A percentile compares a stretch with the other conserved stretches of the same genome.
phyloP scores from a whole-genome alignment of 345 rosid genomes.

The Sisymbrium irio region DNA sequence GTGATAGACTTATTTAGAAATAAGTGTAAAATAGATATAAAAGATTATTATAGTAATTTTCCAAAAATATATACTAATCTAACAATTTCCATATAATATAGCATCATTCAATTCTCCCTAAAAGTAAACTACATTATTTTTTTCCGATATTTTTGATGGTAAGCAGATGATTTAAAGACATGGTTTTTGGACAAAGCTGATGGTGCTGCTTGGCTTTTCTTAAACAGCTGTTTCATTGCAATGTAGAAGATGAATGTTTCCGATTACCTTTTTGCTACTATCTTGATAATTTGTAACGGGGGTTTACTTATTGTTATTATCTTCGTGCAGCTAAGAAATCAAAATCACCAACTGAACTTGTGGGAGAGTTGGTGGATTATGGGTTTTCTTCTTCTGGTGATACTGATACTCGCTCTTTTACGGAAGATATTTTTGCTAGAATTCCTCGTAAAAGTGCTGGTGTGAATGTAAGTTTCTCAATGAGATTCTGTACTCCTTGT shows the following conservation, averaged over 20 bases:
- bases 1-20: too few species aligned
- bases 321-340: constrained; percentile 67
- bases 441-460: constrained; percentile 51
- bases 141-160: too few species aligned
- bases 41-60: too few species aligned
- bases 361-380: constrained; percentile 48
- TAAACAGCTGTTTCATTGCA: constrained; percentile 65
- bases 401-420: constrained; percentile 48
- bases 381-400: constrained; percentile 56
- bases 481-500: too few species aligned
- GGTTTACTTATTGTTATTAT: too few species aligned
- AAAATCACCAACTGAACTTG: constrained; percentile 53
- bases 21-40: too few species aligned
- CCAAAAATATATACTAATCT: too few species aligned
- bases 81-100: too few species aligned
- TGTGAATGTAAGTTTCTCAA: constrained; percentile 68
- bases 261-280: neutral
- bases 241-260: constrained; percentile 43
- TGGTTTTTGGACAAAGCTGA: constrained; percentile 89
- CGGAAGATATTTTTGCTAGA: constrained; percentile 55
- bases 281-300: neutral
- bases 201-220: constrained; percentile 75
- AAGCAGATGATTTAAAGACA: constrained; percentile 49
- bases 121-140: too few species aligned
- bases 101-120: too few species aligned